These are phyloP conservation scores for Ophiostoma sp. DNA, from an alignment of 2,329 filamentous ascomycete genomes.

Conservation along the genomic window DNA sequence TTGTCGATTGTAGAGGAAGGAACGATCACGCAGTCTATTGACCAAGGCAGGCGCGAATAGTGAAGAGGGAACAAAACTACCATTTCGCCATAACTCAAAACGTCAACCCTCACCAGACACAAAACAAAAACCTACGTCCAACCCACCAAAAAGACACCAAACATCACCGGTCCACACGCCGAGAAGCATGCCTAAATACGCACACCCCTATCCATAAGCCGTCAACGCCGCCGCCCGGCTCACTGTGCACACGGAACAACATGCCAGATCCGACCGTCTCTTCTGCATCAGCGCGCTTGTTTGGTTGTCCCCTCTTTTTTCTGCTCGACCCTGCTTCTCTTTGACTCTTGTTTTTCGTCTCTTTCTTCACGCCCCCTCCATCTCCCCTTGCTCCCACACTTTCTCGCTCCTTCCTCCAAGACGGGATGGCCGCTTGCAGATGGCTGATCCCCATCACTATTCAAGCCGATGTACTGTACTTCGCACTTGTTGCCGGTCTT, in stretches of 20 bases:
- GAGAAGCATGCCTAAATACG: not conserved
- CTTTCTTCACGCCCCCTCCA: conserved; percentile 26
- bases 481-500: conserved; percentile 18
- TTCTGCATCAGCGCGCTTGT: conserved; percentile 45
- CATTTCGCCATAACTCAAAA: not conserved
- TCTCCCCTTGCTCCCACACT: conserved; percentile 21
- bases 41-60: not conserved
- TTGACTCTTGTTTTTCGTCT: conserved; percentile 17
- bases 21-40: not conserved
- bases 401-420: conserved; percentile 28
- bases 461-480: conserved; percentile 26
- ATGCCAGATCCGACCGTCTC: conserved; percentile 36
- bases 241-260: conserved; percentile 21
- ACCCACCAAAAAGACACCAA: not conserved
- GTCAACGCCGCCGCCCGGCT: conserved; percentile 1
- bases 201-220: not conserved
- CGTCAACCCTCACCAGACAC: not conserved
- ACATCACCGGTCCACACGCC: not conserved
- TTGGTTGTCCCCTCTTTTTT: conserved; percentile 30
- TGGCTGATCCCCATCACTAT: not conserved
- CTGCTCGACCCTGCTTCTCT: not conserved
- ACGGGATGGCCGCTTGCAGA: conserved; percentile 22
- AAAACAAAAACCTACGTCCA: not conserved
- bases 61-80: not conserved
- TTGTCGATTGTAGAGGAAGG: not conserved